A percentile compares a stretch with the other conserved stretches of the same genome.
Evolutionary conservation across 2,329 filamentous ascomycete genomes (phyloP).

Genomic region (Venturia carpophila): DNA sequence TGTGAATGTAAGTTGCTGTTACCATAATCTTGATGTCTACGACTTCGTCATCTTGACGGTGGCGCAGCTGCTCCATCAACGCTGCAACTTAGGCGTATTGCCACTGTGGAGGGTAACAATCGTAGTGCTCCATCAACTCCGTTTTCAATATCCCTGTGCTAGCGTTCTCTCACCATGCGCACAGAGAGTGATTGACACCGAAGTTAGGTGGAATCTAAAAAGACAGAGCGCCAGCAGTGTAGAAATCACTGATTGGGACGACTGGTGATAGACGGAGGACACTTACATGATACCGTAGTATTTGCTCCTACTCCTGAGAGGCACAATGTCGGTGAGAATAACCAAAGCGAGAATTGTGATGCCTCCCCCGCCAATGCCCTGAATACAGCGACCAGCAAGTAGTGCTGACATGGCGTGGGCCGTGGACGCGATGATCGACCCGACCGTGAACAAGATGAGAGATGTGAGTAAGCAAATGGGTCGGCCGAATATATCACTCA

Average conservation of each 20-base stretch:
- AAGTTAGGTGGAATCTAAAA: background rate
- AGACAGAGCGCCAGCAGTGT: background rate
- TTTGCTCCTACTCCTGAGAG: constrained; percentile 17
- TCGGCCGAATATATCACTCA: constrained; percentile 43
- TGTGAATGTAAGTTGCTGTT: background rate
- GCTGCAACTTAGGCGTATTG: too few relatives aligned
- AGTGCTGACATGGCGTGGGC: constrained; percentile 39
- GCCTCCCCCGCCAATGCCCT: constrained; percentile 47
- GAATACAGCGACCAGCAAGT: constrained; percentile 36
- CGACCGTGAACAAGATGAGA: constrained; percentile 38
- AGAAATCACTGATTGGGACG: background rate
- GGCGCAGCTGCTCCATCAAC: too few relatives aligned
- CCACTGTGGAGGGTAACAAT: too few relatives aligned
- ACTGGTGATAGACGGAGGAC: background rate
- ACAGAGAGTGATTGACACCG: background rate
- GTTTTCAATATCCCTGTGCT: background rate
- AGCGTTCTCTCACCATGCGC: background rate
- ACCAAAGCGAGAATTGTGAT: constrained; percentile 37
- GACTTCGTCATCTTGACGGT: too few relatives aligned
- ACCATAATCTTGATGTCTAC: background rate
- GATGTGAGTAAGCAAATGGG: constrained; percentile 34
- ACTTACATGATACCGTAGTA: constrained; percentile 17
- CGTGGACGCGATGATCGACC: constrained; percentile 36
- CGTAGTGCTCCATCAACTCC: background rate
- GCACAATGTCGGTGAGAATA: constrained; percentile 22